These are phyloP conservation scores for Thinopyrum elongatum DNA, from an alignment of 176 grass and related monocot genomes.

Conservation along the genomic window DNA sequence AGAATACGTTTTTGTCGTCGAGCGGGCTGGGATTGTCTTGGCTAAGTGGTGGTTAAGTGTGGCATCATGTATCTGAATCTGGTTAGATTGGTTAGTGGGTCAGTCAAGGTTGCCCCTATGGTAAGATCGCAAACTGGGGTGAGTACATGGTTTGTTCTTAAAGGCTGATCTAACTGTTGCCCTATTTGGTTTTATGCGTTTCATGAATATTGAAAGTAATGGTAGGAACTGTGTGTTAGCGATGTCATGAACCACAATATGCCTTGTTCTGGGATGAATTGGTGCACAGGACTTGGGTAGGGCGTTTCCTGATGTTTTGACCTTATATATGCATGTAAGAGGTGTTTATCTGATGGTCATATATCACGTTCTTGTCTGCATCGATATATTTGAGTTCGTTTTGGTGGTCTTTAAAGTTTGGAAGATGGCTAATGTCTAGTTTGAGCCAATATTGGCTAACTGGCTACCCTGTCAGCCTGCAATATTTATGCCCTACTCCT, in stretches of 20 bases:
- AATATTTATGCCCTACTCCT: background rate
- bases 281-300: constrained; percentile 2
- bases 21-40: background rate
- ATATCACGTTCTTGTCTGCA: background rate
- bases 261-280: constrained; percentile 15
- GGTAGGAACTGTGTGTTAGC: background rate
- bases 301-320: background rate
- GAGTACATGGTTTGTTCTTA: background rate
- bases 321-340: background rate
- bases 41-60: background rate
- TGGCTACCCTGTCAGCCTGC: background rate
- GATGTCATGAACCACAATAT: background rate
- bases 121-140: background rate
- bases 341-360: background rate
- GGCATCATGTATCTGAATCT: background rate
- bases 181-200: background rate
- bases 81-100: background rate
- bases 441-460: background rate
- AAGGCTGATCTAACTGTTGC: background rate
- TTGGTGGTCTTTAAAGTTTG: background rate
- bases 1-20: constrained; percentile 11
- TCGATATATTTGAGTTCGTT: background rate
- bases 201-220: background rate
- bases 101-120: background rate
- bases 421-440: constrained; percentile 6